These are phyloP conservation scores for Omphalea diandra DNA, from an alignment of 441 rosid species.

Conservation along the genomic window DNA sequence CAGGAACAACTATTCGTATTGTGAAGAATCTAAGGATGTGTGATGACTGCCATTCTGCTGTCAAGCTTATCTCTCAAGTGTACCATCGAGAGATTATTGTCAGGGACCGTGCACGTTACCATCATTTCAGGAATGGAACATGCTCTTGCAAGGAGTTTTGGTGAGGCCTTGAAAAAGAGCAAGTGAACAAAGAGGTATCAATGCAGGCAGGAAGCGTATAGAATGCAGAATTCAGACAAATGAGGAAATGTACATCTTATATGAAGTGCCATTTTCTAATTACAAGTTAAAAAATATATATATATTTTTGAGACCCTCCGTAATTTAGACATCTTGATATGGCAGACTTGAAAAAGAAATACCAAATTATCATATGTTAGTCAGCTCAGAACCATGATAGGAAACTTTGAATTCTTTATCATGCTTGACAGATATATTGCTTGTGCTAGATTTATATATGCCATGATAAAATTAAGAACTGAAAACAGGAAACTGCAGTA, in stretches of 20 bases:
- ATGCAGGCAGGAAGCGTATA: neutral
- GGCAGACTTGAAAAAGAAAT: neutral
- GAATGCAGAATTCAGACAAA: neutral
- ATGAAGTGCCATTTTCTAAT: no score
- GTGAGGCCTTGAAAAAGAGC: slow-evolving; percentile 25
- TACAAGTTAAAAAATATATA: no score
- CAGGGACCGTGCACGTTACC: slow-evolving; percentile 48
- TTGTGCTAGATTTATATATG: neutral
- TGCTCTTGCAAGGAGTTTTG: slow-evolving; percentile 54
- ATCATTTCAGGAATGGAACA: slow-evolving; percentile 44
- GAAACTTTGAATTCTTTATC: neutral
- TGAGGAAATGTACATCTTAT: no score
- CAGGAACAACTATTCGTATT: slow-evolving; percentile 49
- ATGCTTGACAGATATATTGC: neutral
- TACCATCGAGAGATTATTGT: slow-evolving; percentile 37
- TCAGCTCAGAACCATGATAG: neutral
- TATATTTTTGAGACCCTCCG: neutral
- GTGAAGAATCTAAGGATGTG: slow-evolving; percentile 50
- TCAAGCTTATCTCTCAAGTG: slow-evolving; percentile 41
- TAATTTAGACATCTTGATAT: neutral
- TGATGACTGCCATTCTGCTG: slow-evolving; percentile 56
- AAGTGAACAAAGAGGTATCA: neutral
- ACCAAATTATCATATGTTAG: neutral
- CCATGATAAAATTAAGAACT: no score
- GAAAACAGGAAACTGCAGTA: neutral